phyloP scores from a whole-genome alignment of 2,329 filamentous ascomycete species.

The Ceratocystis colombiana region DNA sequence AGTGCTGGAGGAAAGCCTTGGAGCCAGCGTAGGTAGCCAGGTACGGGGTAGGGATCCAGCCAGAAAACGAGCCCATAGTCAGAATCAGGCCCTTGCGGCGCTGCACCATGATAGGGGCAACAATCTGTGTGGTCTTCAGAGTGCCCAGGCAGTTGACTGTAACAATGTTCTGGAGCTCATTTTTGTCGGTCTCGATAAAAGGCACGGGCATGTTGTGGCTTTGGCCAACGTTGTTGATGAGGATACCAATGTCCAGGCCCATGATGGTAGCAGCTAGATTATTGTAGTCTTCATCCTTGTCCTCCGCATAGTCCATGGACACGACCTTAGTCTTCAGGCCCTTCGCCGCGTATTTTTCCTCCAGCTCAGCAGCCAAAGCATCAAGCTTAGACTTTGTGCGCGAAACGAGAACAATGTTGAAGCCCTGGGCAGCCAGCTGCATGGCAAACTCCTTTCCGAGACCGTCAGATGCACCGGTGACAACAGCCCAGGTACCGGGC shows the following conservation, averaged over 20 bases:
- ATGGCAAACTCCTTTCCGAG: slow-evolving; percentile 92
- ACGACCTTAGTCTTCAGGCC: slow-evolving; percentile 62
- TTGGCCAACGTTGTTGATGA: slow-evolving; percentile 95
- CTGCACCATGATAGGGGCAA: slow-evolving; percentile 74
- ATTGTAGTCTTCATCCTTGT: slow-evolving; percentile 70
- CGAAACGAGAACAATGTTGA: slow-evolving; percentile 89
- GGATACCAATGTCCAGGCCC: slow-evolving; percentile 69
- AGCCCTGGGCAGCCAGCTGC: slow-evolving; percentile 82
- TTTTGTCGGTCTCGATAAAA: slow-evolving; percentile 66
- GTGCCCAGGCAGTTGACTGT: slow-evolving; percentile 92
- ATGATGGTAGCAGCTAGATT: slow-evolving; percentile 57
- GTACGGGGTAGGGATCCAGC: slow-evolving; percentile 80
- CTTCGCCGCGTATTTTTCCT: slow-evolving; percentile 52
- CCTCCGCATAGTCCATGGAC: slow-evolving; percentile 82
- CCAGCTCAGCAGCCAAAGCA: slow-evolving; percentile 63
- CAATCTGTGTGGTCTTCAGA: slow-evolving; percentile 72
- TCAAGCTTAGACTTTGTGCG: slow-evolving; percentile 90
- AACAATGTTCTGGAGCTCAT: slow-evolving; percentile 82
- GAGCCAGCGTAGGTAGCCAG: slow-evolving; percentile 93
- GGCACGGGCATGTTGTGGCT: slow-evolving; percentile 88
- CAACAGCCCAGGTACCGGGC: slow-evolving; percentile 84
- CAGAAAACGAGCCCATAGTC: slow-evolving; percentile 95
- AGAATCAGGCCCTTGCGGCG: slow-evolving; percentile 81
- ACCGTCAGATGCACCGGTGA: slow-evolving; percentile 92
- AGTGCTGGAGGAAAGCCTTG: slow-evolving; percentile 96